Percentiles rank a stretch among this genome's conserved stretches.
Conservation (phyloP, 2,329 filamentous ascomycete genomes). For the Exophiala phaeomuriformis region DNA sequence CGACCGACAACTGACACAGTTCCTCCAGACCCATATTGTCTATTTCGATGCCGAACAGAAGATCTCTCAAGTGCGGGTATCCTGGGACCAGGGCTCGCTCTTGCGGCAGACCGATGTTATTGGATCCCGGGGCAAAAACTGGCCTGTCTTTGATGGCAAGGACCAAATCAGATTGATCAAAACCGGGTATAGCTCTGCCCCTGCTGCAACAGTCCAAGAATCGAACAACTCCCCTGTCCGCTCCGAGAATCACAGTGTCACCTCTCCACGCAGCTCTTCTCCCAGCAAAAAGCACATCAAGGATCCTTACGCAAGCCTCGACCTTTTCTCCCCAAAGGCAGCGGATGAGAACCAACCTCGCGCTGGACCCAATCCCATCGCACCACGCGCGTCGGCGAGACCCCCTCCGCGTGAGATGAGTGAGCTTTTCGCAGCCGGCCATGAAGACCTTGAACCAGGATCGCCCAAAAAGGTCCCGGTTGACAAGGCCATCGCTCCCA, state of each 20-base stretch:
- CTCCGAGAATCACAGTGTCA: conserved; percentile 13
- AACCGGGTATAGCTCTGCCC: conserved; percentile 39
- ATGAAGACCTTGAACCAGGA: conserved; percentile 33
- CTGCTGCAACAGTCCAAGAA: conserved; percentile 21
- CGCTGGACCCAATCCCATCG: conserved; percentile 55
- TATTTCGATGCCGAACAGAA: conserved; percentile 68
- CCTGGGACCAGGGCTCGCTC: conserved; percentile 91
- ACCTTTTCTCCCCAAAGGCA: conserved; percentile 19
- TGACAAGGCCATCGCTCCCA: conserved; percentile 35
- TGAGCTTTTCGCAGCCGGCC: conserved; percentile 59
- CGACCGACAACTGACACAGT: conserved; percentile 5
- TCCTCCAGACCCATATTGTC: conserved; percentile 71
- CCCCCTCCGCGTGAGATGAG: conserved; percentile 58
- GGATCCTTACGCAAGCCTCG: conserved; percentile 38
- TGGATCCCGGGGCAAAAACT: conserved; percentile 80
- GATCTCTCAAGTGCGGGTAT: conserved; percentile 79
- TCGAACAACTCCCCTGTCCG: conserved; percentile 24
- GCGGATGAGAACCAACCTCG: conserved; percentile 14
- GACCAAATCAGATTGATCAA: conserved; percentile 75
- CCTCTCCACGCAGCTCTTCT: conserved; percentile 27
- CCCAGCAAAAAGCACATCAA: conserved; percentile 38
- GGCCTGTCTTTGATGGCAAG: conserved; percentile 83
- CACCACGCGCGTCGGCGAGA: conserved; percentile 63
- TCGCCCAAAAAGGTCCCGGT: conserved; percentile 24
- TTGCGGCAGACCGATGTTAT: conserved; percentile 93